Evolutionary conservation across 192 early-diverging fungal genomes (phyloP), one percentile per base, ranked within the genome.

Genomic region (Coemansia sp.): DNA sequence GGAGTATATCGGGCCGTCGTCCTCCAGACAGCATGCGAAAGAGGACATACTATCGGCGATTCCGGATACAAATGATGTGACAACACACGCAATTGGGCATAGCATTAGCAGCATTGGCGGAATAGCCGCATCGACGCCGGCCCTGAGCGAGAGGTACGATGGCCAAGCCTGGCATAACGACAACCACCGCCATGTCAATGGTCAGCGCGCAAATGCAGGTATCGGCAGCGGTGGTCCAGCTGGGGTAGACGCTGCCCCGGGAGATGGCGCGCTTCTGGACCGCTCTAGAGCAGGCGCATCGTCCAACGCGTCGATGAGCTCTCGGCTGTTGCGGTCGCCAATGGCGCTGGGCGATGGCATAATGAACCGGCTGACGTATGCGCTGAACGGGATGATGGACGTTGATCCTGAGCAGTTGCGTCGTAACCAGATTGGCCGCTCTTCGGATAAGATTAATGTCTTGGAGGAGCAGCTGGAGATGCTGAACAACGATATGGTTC

Each of bases 351-450:
- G 85, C n/a, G 77, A 78, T 62, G 71, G 77, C 17, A 74, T 83
- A 36, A 79, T 83, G 76, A 79, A 73, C 60, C 65, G 79, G 8
- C 57, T 81, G 63, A 77, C 70, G 5, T 84, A 80, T 40, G 94
- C 89, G 36, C 67, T 99, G 20, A 93, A 96, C 71, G 92, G 93
- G 0, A 87, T 98, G 65, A 95, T 98, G 79, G 96, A 98, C 74
- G 94, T 94, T 6, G 96, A 99, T 74, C 95, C 95, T 1, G 92
- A 92, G 41, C 85, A 89, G 22, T 92, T 93, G 40, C 86, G 95
- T 10, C 88, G 94, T 52, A 91, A 90, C 73, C 91, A 89, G 59
- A 95, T 99, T 45, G 91, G 92, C 17, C 91, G 89, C 40, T 90
- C 93, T 5, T 87, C 87, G 19, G 96, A 98, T 65, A 76, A 84